Percentiles rank a stretch among this genome's conserved stretches.
Conservation (phyloP, 1,139 yeast species). For the Pichia sp. region DNA sequence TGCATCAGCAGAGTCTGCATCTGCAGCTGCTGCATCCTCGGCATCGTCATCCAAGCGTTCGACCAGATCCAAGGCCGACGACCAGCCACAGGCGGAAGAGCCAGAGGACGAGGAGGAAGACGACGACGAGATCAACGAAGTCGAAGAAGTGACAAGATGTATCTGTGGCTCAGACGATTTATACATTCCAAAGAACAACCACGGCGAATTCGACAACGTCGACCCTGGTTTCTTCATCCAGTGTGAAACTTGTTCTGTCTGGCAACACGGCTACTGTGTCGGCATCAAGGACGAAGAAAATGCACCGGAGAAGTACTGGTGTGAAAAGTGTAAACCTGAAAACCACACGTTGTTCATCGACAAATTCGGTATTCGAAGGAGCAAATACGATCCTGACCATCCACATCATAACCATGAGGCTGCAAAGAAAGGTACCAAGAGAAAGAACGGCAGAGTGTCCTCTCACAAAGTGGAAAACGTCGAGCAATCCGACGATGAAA, state of each 20-base stretch:
- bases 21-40: constrained; percentile 2
- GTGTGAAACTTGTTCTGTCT: constrained; percentile 89
- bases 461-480: neutral
- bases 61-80: constrained; percentile 4
- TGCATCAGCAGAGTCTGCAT: neutral
- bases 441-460: constrained; percentile 18
- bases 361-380: constrained; percentile 34
- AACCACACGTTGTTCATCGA: constrained; percentile 54
- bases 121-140: constrained; percentile 40
- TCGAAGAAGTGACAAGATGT: constrained; percentile 82
- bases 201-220: constrained; percentile 55
- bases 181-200: constrained; percentile 49
- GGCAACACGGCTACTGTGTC: constrained; percentile 99
- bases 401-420: constrained; percentile 26
- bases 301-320: constrained; percentile 91
- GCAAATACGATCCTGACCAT: constrained; percentile 46
- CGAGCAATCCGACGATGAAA: neutral
- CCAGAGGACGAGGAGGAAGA: constrained; percentile 41
- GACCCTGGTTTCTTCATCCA: constrained; percentile 81
- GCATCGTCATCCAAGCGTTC: constrained; percentile 10
- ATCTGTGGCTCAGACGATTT: constrained; percentile 80
- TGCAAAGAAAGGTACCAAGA: constrained; percentile 24
- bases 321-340: constrained; percentile 87
- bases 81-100: no score
- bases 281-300: constrained; percentile 70